Percentiles rank a stretch among this genome's conserved stretches.
These are phyloP conservation scores for Penicillium bovifimosum DNA, from an alignment of 495 filamentous ascomycete genomes.

Conservation along the genomic window DNA sequence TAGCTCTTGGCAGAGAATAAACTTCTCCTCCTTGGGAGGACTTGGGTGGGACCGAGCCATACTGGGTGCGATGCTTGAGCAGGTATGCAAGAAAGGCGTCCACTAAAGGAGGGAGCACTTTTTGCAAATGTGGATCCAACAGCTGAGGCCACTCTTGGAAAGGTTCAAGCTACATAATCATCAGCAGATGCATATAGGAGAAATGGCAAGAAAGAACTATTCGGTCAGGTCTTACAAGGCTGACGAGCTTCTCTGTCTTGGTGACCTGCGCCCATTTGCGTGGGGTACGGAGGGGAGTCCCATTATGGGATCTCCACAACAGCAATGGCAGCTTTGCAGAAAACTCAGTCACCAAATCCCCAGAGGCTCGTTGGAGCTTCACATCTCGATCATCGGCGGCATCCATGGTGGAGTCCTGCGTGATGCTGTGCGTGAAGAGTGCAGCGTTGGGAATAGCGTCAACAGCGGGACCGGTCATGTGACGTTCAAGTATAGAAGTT, in stretches of 20 bases:
- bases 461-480: slow-evolving; percentile 24
- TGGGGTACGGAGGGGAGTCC: slow-evolving; percentile 26
- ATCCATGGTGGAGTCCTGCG: slow-evolving; percentile 35
- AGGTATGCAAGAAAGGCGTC: slow-evolving; percentile 69
- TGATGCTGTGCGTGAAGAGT: slow-evolving; percentile 1
- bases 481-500: slow-evolving; percentile 6
- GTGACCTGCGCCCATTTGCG: slow-evolving; percentile 37
- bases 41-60: slow-evolving; percentile 26
- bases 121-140: slow-evolving; percentile 79
- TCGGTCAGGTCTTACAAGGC: slow-evolving; percentile 30
- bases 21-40: slow-evolving; percentile 29
- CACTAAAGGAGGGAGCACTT: slow-evolving; percentile 65
- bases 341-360: slow-evolving; percentile 63
- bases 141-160: slow-evolving; percentile 97
- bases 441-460: slow-evolving; percentile 22
- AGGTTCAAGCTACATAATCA: slow-evolving; percentile 62
- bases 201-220: neutral
- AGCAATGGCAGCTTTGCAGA: slow-evolving; percentile 46
- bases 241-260: slow-evolving; percentile 40
- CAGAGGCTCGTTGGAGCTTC: slow-evolving; percentile 65
- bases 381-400: slow-evolving; percentile 59
- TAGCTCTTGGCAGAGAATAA: slow-evolving; percentile 60
- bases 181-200: neutral
- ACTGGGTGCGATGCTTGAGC: slow-evolving; percentile 33
- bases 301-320: slow-evolving; percentile 39